These are phyloP conservation scores for Diplodia scrobiculata DNA, from an alignment of 2,329 filamentous ascomycete species.

Conservation along the genomic window DNA sequence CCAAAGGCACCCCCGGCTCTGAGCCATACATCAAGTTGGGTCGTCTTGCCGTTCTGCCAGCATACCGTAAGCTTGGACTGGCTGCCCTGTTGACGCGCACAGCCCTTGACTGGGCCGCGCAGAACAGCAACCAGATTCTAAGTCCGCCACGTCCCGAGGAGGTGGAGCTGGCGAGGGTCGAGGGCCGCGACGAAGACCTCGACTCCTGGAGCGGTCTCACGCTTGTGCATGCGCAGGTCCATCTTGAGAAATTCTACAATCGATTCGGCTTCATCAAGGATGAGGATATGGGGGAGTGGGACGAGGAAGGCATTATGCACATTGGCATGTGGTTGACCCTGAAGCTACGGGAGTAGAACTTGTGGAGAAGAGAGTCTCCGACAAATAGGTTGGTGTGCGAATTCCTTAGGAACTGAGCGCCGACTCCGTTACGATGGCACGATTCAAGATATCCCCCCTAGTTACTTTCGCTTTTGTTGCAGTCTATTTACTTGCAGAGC, in stretches of 20 bases:
- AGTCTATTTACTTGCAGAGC: background rate
- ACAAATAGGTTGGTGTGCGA: background rate
- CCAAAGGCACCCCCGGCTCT: constrained; percentile 32
- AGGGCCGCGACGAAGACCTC: constrained; percentile 46
- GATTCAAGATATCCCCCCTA: constrained; percentile 8
- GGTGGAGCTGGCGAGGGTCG: constrained; percentile 49
- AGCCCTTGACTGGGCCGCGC: constrained; percentile 67
- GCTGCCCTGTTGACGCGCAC: constrained; percentile 67
- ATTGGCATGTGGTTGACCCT: constrained; percentile 75
- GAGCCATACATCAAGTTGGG: constrained; percentile 85
- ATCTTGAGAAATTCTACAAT: constrained; percentile 66
- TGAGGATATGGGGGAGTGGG: constrained; percentile 27
- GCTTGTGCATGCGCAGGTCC: constrained; percentile 75
- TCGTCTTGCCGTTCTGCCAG: constrained; percentile 68
- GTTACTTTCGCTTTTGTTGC: constrained; percentile 12
- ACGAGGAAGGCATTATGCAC: constrained; percentile 32
- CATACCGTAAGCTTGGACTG: constrained; percentile 67
- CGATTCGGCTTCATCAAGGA: constrained; percentile 65
- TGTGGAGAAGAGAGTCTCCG: background rate
- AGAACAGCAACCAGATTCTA: constrained; percentile 57
- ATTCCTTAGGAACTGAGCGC: background rate
- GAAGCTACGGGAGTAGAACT: constrained; percentile 36
- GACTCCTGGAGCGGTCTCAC: constrained; percentile 71
- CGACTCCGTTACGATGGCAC: background rate
- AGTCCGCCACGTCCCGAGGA: constrained; percentile 44